A percentile compares a stretch with the other conserved stretches of the same genome.
Evolutionary conservation across 202 grass and related monocot genomes (phyloP).

Genomic region (Dendrocalamus latiflorus): DNA sequence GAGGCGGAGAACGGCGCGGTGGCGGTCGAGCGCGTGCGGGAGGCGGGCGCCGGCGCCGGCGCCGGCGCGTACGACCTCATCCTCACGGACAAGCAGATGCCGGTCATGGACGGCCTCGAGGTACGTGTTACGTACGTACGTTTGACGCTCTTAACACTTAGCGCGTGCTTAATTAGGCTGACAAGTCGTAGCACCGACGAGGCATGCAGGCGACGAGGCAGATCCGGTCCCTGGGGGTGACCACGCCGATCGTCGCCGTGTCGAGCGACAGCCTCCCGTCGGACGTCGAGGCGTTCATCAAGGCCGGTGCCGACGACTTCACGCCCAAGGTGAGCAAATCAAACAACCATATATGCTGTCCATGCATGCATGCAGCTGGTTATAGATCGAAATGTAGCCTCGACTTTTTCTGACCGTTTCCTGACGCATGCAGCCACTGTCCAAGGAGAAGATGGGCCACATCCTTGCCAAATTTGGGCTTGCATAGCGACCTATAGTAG

Average conservation of each 20-base stretch:
- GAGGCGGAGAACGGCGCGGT: conserved; percentile 33
- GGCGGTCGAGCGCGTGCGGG: conserved; percentile 35
- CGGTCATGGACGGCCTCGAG: too few relatives aligned
- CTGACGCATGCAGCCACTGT: conserved; percentile 34
- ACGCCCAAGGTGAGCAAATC: conserved; percentile 34
- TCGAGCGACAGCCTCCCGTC: conserved; percentile 32
- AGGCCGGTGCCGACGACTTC: conserved; percentile 49
- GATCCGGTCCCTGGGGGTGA: too few relatives aligned
- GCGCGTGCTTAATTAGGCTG: background rate
- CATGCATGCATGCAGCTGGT: background rate
- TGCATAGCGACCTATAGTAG: background rate
- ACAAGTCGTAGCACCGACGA: background rate
- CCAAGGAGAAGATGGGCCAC: conserved; percentile 37
- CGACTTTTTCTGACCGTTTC: background rate
- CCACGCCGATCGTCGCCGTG: too few relatives aligned
- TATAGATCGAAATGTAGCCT: background rate
- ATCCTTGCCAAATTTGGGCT: conserved; percentile 35
- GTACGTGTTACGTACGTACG: too few relatives aligned
- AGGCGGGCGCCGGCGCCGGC: conserved; percentile 1
- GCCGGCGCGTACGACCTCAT: conserved; percentile 38
- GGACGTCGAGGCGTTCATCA: conserved; percentile 41
- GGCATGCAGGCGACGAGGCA: conserved; percentile 38
- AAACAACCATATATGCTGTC: too few relatives aligned
- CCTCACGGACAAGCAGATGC: conserved; percentile 20
- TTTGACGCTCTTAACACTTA: too few relatives aligned